phyloP scores from a whole-genome alignment of 2,329 filamentous ascomycete species.

The Volutella citrinella region DNA sequence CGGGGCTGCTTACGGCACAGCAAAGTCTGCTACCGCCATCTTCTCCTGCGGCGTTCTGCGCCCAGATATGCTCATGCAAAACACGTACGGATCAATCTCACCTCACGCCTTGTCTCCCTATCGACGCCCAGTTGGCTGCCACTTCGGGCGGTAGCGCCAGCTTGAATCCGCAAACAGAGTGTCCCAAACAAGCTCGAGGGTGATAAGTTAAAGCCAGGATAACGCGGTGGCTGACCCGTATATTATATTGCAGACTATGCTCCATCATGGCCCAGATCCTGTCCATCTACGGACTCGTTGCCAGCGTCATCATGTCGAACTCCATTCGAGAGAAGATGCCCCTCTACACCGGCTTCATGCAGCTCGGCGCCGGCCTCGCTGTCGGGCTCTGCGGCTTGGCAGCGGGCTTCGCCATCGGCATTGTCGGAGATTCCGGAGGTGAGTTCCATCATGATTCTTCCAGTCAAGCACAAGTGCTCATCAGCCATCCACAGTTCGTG shows the following conservation, averaged over 20 bases:
- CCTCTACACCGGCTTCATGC: slow-evolving; percentile 41
- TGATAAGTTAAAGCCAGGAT: background rate
- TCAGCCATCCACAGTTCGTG: slow-evolving; percentile 36
- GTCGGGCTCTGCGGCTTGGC: slow-evolving; percentile 44
- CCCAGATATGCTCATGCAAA: slow-evolving; percentile 43
- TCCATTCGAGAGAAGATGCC: slow-evolving; percentile 39
- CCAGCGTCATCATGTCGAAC: slow-evolving; percentile 42
- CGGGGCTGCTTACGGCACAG: slow-evolving; percentile 44
- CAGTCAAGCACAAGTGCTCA: slow-evolving; percentile 4
- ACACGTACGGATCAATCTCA: slow-evolving; percentile 27
- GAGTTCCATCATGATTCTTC: background rate
- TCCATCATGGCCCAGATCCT: slow-evolving; percentile 48
- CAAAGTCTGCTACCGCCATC: slow-evolving; percentile 41
- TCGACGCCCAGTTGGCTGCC: too few relatives aligned
- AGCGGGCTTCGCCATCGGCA: slow-evolving; percentile 45
- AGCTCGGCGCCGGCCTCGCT: slow-evolving; percentile 41
- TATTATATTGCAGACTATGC: slow-evolving; percentile 28
- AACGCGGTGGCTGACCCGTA: slow-evolving; percentile 7
- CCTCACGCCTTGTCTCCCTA: too few relatives aligned
- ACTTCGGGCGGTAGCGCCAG: too few relatives aligned
- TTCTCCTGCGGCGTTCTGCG: slow-evolving; percentile 42
- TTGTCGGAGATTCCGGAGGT: slow-evolving; percentile 44
- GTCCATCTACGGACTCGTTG: slow-evolving; percentile 45
- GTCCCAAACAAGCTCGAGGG: background rate
- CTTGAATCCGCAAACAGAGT: too few relatives aligned